A percentile compares a stretch with the other conserved stretches of the same genome.
phyloP scores from a whole-genome alignment of 805 yeast genomes.

The Scheffersomyces coipomensis region DNA sequence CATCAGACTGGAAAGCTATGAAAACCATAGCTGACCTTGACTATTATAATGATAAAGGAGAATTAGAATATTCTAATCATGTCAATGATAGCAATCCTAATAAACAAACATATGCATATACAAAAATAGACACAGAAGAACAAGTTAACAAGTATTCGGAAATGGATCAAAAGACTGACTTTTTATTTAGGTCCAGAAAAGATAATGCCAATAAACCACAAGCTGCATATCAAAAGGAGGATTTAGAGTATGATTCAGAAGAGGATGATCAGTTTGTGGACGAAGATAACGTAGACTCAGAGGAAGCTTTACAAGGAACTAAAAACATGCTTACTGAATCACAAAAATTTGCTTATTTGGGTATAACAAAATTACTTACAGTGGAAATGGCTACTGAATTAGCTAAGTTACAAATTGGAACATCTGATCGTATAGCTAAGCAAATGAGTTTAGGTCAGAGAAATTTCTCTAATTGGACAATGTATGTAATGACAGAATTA shows the following conservation, averaged over 20 bases:
- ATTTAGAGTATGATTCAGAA: conserved; percentile 10
- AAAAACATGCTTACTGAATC: conserved; percentile 76
- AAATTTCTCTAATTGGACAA: conserved; percentile 82
- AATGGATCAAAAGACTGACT: conserved; percentile 53
- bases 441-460: conserved; percentile 67
- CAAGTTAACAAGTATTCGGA: conserved; percentile 71
- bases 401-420: conserved; percentile 54
- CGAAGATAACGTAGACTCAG: conserved; percentile 47
- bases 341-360: conserved; percentile 90
- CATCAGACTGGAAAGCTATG: conserved; percentile 79
- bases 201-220: conserved; percentile 14
- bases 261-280: conserved; percentile 10
- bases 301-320: conserved; percentile 75
- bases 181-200: conserved; percentile 35
- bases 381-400: conserved; percentile 82
- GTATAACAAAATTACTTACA: conserved; percentile 70
- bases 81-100: conserved; percentile 25
- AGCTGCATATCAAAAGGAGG: conserved; percentile 24
- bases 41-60: conserved; percentile 79
- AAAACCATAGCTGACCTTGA: conserved; percentile 75
- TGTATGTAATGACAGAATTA: conserved; percentile 63
- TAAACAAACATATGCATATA: conserved; percentile 61
- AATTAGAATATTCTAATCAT: conserved; percentile 43
- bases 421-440: conserved; percentile 55
- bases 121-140: conserved; percentile 82